Percentiles rank a stretch among this genome's conserved stretches.
phyloP scores from a whole-genome alignment of 257 asterid species.

The Asclepias syriaca region DNA sequence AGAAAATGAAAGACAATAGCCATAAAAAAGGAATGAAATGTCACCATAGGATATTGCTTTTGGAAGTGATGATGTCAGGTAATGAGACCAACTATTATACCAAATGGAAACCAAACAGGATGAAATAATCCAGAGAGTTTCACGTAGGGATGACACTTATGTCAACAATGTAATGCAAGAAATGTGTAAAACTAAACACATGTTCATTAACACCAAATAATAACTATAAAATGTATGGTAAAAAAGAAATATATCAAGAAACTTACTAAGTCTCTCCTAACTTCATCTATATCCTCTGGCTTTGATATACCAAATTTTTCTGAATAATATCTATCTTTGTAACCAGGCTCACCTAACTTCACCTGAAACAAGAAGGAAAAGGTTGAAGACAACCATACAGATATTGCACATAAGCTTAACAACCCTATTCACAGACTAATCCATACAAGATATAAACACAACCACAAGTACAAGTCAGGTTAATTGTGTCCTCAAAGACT shows the following conservation, averaged over 20 bases:
- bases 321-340: slow-evolving; percentile 83
- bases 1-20: too few species aligned
- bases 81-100: background rate
- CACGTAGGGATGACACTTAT: background rate
- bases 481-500: too few species aligned
- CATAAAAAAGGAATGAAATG: too few species aligned
- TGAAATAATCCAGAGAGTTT: background rate
- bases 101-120: background rate
- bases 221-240: background rate
- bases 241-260: slow-evolving; percentile 8
- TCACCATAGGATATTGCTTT: too few species aligned
- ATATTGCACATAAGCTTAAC: background rate
- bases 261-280: slow-evolving; percentile 74
- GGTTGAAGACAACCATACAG: background rate
- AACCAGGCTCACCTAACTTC: slow-evolving; percentile 94
- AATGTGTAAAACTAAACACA: background rate
- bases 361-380: slow-evolving; percentile 39
- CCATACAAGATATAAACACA: background rate
- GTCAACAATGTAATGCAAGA: background rate
- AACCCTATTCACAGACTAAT: background rate
- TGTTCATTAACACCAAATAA: background rate
- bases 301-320: slow-evolving; percentile 73
- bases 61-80: too few species aligned
- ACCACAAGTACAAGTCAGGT: background rate
- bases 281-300: slow-evolving; percentile 57